Base-by-base conservation (phyloP, 768 basidiomycete species). In the Leucocoprinus leucothites region DNA sequence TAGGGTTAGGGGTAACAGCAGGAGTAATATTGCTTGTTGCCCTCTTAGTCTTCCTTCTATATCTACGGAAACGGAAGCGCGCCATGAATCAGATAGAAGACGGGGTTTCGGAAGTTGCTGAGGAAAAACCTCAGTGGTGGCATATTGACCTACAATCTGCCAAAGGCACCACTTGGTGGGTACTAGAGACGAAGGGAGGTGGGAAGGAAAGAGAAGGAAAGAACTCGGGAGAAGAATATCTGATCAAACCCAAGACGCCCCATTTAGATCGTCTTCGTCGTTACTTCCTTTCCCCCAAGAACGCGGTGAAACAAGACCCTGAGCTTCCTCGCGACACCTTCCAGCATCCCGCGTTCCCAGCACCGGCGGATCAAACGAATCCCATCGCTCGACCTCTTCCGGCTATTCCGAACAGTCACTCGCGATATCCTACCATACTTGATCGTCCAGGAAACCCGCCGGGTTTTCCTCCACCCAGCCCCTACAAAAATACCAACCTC, bases 401-500 rank as follows among this genome's bases (percentile, higher is more conserved):
- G 22, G 57, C 64, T 13, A 62, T 63, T 41, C 63, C 68, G 21
- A 61, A 63, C 9, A 62, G 66, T 42, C 61, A 69, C 55, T 70
- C 72, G 19, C 66, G 63, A 34, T 72, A 72, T 56, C 72, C 72
- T 2, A 72, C 68, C 51, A 60, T 68, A 6, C 70, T 74, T 14
- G 73, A 76, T 48, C 66, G 71, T 26, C 56, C 56, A 22, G 46
- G 48, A 18, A 42, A 38, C n/a, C 46, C 47, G n/a, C 41, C 59
- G n/a, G 56, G 60, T 24, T 35, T 61, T 19, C 68, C 68, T n/a
- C 50, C 50, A 31, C 68, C 68, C 24, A 63, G 62, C 40, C 65
- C 63, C 21, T 53, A 67, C 24, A 62, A 66, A 28, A 63, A 63
- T 34, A 38, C 56, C 59, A 61, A 61, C 57, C 61, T 55, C 53